phyloP scores from a whole-genome alignment of 805 yeast genomes.

The Barnettozyma sucrosica region DNA sequence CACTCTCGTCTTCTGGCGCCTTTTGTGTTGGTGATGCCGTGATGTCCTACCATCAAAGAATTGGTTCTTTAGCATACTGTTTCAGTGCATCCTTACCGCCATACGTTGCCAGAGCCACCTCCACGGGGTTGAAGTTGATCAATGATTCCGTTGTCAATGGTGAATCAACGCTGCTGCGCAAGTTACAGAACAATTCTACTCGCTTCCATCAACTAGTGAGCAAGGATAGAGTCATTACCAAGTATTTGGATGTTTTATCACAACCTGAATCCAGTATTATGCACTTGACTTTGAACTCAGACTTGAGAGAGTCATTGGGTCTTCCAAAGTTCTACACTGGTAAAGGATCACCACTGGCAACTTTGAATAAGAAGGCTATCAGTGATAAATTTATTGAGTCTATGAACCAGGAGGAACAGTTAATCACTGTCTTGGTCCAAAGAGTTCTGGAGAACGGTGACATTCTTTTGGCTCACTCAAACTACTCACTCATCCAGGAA shows the following conservation, averaged over 20 bases:
- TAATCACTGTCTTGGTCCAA: constrained; percentile 65
- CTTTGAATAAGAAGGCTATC: constrained; percentile 27
- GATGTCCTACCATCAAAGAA: constrained; percentile 89
- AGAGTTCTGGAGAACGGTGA: constrained; percentile 39
- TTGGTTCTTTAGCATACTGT: constrained; percentile 84
- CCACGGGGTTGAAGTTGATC: constrained; percentile 48
- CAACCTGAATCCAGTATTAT: constrained; percentile 57
- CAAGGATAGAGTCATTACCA: constrained; percentile 31
- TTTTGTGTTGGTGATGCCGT: constrained; percentile 82
- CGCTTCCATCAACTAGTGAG: constrained; percentile 36
- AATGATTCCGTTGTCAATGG: constrained; percentile 32
- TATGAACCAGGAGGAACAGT: constrained; percentile 44
- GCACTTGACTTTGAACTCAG: constrained; percentile 54
- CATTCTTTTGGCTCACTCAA: constrained; percentile 60
- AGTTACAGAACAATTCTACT: constrained; percentile 36
- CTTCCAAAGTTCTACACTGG: constrained; percentile 38
- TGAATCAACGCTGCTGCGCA: constrained; percentile 29
- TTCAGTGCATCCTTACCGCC: constrained; percentile 95
- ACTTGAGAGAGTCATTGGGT: constrained; percentile 36
- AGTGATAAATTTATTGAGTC: constrained; percentile 30
- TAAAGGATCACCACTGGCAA: constrained; percentile 21
- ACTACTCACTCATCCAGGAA: constrained; percentile 66
- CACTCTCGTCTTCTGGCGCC: constrained; percentile 87
- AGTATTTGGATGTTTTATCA: constrained; percentile 49
- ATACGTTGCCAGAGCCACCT: constrained; percentile 66